Conservation (phyloP, 352 stramenopile genomes). For the Globisporangium nagaii region DNA sequence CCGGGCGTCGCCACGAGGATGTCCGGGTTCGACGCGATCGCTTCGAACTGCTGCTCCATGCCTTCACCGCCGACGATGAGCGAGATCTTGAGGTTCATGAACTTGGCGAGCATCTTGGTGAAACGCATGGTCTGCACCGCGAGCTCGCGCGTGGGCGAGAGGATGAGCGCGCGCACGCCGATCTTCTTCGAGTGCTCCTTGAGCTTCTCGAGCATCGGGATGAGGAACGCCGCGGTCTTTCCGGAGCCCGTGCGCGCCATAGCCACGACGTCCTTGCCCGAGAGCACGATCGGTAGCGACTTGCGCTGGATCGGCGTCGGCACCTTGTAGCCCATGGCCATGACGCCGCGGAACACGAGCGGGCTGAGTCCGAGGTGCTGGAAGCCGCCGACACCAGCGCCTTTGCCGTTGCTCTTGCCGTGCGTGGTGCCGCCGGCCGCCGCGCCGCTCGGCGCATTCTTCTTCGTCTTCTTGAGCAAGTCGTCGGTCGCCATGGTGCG, state of each 20-base stretch:
- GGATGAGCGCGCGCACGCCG: conserved; percentile 84
- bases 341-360: conserved; percentile 79
- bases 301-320: conserved; percentile 99
- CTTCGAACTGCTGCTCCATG: conserved; percentile 98
- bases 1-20: conserved; percentile 94
- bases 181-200: conserved; percentile 90
- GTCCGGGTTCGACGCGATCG: conserved; percentile 91
- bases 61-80: conserved; percentile 96
- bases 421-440: conserved; percentile 37
- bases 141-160: conserved; percentile 98
- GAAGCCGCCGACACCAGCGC: conserved; percentile 71
- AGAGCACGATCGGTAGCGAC: conserved; percentile 94
- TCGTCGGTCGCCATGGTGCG: conserved; percentile 70
- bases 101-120: conserved; percentile 87
- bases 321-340: conserved; percentile 94
- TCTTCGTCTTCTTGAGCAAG: conserved; percentile 54
- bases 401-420: conserved; percentile 78
- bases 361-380: conserved; percentile 81
- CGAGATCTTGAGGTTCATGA: conserved; percentile 88
- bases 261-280: conserved; percentile 95
- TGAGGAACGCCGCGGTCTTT: conserved; percentile 98
- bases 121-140: conserved; percentile 96
- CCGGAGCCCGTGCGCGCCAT: conserved; percentile 98
- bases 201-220: conserved; percentile 97
- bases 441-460: conserved; percentile 11